Conservation (phyloP, 805 yeast species). For the Hanseniaspora lindneri region DNA sequence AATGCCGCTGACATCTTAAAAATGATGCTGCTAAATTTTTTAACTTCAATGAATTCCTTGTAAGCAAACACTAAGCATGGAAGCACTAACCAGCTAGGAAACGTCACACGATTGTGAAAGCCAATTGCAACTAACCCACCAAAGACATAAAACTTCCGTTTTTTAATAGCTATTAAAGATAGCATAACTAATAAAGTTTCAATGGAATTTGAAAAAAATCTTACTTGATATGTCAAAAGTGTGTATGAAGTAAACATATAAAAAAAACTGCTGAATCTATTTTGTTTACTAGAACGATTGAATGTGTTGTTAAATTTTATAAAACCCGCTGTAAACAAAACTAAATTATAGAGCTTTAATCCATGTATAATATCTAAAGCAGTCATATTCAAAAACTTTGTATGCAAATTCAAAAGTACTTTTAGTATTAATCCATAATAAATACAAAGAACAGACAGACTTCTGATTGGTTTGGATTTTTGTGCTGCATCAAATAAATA, state of each 20-base stretch:
- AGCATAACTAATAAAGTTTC: slow-evolving; percentile 43
- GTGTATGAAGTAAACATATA: slow-evolving; percentile 50
- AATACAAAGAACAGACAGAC: neutral
- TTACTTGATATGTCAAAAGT: slow-evolving; percentile 69
- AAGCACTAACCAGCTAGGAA: slow-evolving; percentile 56
- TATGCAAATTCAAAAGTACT: neutral
- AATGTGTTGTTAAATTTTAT: neutral
- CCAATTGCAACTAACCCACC: slow-evolving; percentile 55
- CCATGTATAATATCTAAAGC: neutral
- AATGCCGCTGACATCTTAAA: slow-evolving; percentile 30
- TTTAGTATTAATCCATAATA: neutral
- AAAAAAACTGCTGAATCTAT: slow-evolving; percentile 25
- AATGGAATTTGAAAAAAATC: slow-evolving; percentile 76
- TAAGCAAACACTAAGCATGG: slow-evolving; percentile 43
- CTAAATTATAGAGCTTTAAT: slow-evolving; percentile 20
- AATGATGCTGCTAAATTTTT: slow-evolving; percentile 28
- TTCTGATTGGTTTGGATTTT: slow-evolving; percentile 1
- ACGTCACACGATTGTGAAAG: slow-evolving; percentile 73
- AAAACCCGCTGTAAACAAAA: neutral
- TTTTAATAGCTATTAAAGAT: slow-evolving; percentile 35
- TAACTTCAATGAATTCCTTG: slow-evolving; percentile 30
- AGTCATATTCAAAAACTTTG: neutral
- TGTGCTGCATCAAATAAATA: neutral
- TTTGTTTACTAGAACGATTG: slow-evolving; percentile 9
- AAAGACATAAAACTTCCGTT: slow-evolving; percentile 23